These are phyloP conservation scores for Pyrenochaeta sp. DNA, from an alignment of 2,329 filamentous ascomycete species.

Conservation along the genomic window DNA sequence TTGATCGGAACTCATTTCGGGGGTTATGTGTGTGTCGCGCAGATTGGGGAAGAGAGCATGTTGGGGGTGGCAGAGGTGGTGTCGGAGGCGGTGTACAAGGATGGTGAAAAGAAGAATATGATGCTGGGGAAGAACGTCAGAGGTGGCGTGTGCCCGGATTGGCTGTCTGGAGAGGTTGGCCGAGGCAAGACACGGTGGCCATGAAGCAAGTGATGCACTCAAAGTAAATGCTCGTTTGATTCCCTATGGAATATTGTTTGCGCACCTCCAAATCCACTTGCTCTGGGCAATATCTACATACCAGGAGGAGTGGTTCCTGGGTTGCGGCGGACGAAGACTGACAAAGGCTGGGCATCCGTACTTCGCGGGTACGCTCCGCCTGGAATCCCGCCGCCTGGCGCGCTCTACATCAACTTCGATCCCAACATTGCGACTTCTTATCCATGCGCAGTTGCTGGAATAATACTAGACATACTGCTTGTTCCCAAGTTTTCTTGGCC, in stretches of 20 bases:
- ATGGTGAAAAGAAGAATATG: conserved; percentile 20
- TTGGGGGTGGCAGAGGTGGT: conserved; percentile 28
- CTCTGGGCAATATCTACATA: no score
- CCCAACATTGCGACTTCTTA: no score
- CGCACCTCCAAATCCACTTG: no score
- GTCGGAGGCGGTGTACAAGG: conserved; percentile 17
- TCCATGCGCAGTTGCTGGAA: no score
- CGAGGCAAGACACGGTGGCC: background rate
- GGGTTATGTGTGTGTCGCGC: conserved; percentile 20
- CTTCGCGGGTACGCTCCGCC: background rate
- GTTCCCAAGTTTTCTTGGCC: no score
- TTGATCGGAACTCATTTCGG: conserved; percentile 41
- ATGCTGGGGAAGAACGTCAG: conserved; percentile 16
- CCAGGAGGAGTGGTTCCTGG: no score
- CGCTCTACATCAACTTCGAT: no score
- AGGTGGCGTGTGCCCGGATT: conserved; percentile 6
- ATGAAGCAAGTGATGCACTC: background rate
- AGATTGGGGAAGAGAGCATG: conserved; percentile 35
- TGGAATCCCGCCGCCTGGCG: no score
- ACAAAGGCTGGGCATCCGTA: conserved; percentile 1
- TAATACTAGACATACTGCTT: no score
- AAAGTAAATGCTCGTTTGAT: background rate
- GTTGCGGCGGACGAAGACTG: no score
- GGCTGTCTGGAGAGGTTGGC: background rate
- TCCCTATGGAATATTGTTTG: no score